Base-by-base conservation (phyloP, 2,329 filamentous ascomycete species). In the Cladosporium sp. region DNA sequence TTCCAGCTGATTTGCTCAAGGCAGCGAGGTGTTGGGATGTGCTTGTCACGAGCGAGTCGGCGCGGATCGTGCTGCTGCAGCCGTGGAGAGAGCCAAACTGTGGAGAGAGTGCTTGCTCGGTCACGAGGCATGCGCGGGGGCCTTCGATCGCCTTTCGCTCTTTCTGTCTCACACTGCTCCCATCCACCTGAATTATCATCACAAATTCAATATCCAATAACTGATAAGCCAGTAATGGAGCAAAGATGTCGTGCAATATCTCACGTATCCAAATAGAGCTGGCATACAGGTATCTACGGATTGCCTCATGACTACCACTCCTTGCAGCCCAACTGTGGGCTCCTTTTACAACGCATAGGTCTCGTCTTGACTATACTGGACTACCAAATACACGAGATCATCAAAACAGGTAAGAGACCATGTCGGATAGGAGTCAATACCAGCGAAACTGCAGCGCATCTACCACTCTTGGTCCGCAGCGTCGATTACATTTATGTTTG, bases 21-120 rank as follows among this genome's bases (percentile, higher is more conserved):
- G 52, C 52, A 55, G 18, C 21, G 18, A 54, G 51, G 7, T 11
- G 52, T 55, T 30, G n/a, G 41, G 41, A 24, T 34, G 52, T 55
- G 52, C 15, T 55, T 55, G 52, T 55, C 30, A 55, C 28, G 52
- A 55, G 52, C 28, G 52, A 55, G 52, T 55, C 52, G 52, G 10
- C n/a, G 52, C 52, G 52, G 52, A 34, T 55, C 28, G 28, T 55
- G 52, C 52, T 55, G 52, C 52, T 55, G 28, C 52, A 34, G 41
- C 30, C 52, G 28, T 55, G 52, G 52, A 34, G 52, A 34, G 52
- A n/a, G 52, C 52, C 52, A 55, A 55, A 32, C 52, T 55, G 52
- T 32, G 52, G 52, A 55, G 52, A 55, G 51, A 26, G n/a, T 30
- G 28, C 52, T 32, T 30, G 52, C 26, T 30, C 28, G 24, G 41